phyloP scores from a whole-genome alignment of 2,329 filamentous ascomycete species.

The Clarireedia homoeocarpa region DNA sequence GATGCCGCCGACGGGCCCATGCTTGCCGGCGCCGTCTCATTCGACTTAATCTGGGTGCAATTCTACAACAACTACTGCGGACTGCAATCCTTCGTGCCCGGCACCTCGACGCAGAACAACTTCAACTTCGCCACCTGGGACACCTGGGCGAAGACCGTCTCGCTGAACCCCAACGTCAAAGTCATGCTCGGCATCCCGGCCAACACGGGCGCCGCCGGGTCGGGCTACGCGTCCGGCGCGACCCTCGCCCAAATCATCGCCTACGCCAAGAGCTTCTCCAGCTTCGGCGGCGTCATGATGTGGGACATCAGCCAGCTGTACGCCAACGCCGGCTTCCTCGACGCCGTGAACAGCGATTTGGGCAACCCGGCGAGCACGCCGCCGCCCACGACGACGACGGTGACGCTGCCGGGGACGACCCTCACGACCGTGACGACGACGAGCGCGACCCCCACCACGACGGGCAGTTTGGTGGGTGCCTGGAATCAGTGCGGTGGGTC shows the following conservation, averaged over 20 bases:
- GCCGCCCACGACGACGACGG: slow-evolving; percentile 12
- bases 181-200: slow-evolving; percentile 55
- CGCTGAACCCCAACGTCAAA: slow-evolving; percentile 52
- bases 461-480: slow-evolving; percentile 5
- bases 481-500: slow-evolving; percentile 18
- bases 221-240: slow-evolving; percentile 45
- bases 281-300: slow-evolving; percentile 62
- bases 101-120: slow-evolving; percentile 38
- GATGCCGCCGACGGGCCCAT: slow-evolving; percentile 51
- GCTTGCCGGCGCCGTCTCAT: slow-evolving; percentile 42
- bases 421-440: slow-evolving; percentile 18
- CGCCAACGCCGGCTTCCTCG: slow-evolving; percentile 48
- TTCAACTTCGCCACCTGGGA: slow-evolving; percentile 61
- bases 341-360: slow-evolving; percentile 11
- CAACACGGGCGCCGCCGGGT: slow-evolving; percentile 36
- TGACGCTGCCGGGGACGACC: slow-evolving; percentile 17
- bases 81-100: slow-evolving; percentile 41
- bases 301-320: slow-evolving; percentile 59
- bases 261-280: slow-evolving; percentile 46
- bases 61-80: slow-evolving; percentile 51
- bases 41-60: slow-evolving; percentile 35
- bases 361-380: slow-evolving; percentile 7
- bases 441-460: slow-evolving; percentile 13
- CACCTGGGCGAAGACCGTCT: slow-evolving; percentile 51
- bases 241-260: slow-evolving; percentile 42